Base-by-base conservation (phyloP, 2,329 filamentous ascomycete genomes). In the Cylindrodendrum hubeiense region DNA sequence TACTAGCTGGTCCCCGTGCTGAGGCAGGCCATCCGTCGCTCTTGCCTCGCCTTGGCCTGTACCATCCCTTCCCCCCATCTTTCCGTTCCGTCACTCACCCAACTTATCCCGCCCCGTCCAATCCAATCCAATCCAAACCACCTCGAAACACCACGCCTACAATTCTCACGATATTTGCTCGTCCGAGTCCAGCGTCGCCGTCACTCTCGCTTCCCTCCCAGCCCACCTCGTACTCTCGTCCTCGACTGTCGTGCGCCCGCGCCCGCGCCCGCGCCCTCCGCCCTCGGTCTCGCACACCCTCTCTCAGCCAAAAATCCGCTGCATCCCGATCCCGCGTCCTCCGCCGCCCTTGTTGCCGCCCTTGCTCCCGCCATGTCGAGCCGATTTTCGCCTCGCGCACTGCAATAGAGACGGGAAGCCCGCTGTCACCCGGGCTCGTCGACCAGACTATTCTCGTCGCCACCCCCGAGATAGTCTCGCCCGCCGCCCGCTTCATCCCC, bases 391-490 rank as follows among this genome's bases (percentile, higher is more conserved):
- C 68, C 69, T 57, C 65, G 69, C 71, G 71, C 68, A 70, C 59
- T 66, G 65, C 74, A 75, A 76, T 79, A 79, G 75, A 79, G 75
- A 76, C 75, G 75, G 75, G 76, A 76, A 72, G 74, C 67, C 69
- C 66, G 63, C 61, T 71, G 67, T 70, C 70, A 64, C 60, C 57
- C 70, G 74, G 72, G 75, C 69, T 71, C 73, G 76, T 76, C 71
- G 67, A 67, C 59, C 56, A 60, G 73, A 72, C 71, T 71, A 67
- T 56, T 66, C 37, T 56, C 53, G 63, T 70, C 67, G 57, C 33
- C 63, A 26, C 22, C 49, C 57, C 28, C 21, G 43, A 53, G 26
- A 65, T 54, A 64, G 28, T 56, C 47, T 65, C 52, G 43, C 56
- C 49, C 58, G 50, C 56, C 62, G 50, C 61, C 68, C 72, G 63